Evolutionary conservation across 768 basidiomycete genomes (phyloP), one percentile per base, ranked within the genome.

Genomic region (Collybiopsis luxurians): DNA sequence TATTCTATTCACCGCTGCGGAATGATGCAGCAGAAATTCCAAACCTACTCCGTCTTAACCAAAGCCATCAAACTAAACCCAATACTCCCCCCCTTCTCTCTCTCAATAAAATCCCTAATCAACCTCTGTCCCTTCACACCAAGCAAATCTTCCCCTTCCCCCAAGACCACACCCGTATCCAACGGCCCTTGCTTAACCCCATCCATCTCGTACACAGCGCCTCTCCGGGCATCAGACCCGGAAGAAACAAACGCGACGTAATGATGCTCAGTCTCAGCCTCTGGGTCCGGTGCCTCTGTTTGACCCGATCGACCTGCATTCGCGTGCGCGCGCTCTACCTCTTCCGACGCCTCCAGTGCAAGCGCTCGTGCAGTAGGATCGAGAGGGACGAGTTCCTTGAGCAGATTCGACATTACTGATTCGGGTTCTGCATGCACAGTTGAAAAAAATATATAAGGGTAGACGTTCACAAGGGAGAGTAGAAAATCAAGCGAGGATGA

Each of bases 191-290:
- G 71, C 53, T 60, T 64, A 50, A 53, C 57, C 17, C 73, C 73
- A 52, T 73, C 69, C 65, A 75, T 56, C 62, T 73, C 71, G 53
- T 69, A 75, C 11, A 75, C 44, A 13, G 61, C 66, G 3, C 51
- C 42, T 10, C 10, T 36, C 19, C 38, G 28, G 10, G 61, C 66
- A 55, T 66, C 62, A 55, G 63, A 56, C 19, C 63, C 59, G 24
- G 71, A 71, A 30, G 66, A 64, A 48, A 70, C 67, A 56, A 73
- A 73, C 47, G 66, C 67, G 28, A 72, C 64, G 59, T 71, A 75
- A 56, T 73, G 73, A 55, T 64, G 67, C 24, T 69, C 60, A 26
- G 69, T 66, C 15, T 66, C 64, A 23, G 65, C 72, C 47, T 70
- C 67, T 19, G 69, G 63, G 26, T 59, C 59, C 2, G 73, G 71